Conservation (phyloP, 345 rosid genomes). For the Balakata baccata region DNA sequence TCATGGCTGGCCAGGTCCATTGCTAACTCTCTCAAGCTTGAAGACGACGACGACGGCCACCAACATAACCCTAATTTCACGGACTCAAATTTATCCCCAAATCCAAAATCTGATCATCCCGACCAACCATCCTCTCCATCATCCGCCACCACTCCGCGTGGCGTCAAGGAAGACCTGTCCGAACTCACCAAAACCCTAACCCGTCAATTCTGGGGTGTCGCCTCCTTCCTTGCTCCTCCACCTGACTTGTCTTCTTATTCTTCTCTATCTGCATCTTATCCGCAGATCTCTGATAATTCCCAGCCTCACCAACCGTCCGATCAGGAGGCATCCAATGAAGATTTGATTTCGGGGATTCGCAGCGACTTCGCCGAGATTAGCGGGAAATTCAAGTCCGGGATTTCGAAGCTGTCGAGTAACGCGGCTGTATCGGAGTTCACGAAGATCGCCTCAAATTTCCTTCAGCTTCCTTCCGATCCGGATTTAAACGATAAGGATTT, state of each 20-base stretch:
- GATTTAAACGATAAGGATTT: constrained; percentile 40
- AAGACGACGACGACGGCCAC: constrained; percentile 29
- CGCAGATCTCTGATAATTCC: constrained; percentile 19
- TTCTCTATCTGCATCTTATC: not conserved
- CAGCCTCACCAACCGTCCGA: constrained; percentile 20
- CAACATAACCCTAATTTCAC: constrained; percentile 2
- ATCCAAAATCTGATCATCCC: constrained; percentile 20
- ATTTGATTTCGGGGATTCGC: constrained; percentile 48
- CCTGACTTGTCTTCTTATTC: constrained; percentile 28
- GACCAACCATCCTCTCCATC: constrained; percentile 14
- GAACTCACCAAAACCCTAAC: constrained; percentile 72
- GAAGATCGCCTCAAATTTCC: constrained; percentile 54
- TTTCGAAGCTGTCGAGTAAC: constrained; percentile 58
- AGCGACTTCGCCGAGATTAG: constrained; percentile 72
- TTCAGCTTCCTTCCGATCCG: constrained; percentile 54
- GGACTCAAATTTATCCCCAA: not conserved
- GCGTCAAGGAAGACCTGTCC: constrained; percentile 79
- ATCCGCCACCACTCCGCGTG: constrained; percentile 42
- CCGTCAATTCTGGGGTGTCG: constrained; percentile 85
- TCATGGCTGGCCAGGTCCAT: constrained; percentile 70
- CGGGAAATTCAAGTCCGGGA: constrained; percentile 59
- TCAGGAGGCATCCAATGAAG: constrained; percentile 33
- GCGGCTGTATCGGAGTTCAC: constrained; percentile 61
- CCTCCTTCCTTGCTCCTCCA: constrained; percentile 86
- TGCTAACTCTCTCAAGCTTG: constrained; percentile 54